Conservation (phyloP, 139 green algal species). For the Pycnococcus provasolii region DNA sequence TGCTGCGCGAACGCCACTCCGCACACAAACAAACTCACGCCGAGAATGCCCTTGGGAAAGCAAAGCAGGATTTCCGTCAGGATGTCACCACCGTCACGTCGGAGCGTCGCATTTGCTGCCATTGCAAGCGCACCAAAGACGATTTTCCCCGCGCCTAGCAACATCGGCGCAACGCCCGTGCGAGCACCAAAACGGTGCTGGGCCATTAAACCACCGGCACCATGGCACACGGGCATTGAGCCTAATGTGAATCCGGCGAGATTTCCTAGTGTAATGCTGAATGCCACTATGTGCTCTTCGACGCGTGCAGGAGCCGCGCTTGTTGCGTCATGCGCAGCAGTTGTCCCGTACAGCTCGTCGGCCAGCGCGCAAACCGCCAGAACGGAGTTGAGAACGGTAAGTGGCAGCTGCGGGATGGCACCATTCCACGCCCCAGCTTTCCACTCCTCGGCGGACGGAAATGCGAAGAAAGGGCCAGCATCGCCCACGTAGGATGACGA, state of each 20-base stretch:
- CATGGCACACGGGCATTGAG: slow-evolving; percentile 64
- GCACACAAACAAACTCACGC: no score
- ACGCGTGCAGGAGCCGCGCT: no score
- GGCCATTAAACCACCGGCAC: slow-evolving; percentile 59
- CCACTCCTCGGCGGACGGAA: slow-evolving; percentile 30
- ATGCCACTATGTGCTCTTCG: slow-evolving; percentile 29
- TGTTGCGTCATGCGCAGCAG: neutral
- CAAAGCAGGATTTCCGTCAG: no score
- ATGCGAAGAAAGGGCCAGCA: neutral
- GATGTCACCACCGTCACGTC: no score
- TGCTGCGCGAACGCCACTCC: no score
- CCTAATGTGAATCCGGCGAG: slow-evolving; percentile 58
- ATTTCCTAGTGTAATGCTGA: slow-evolving; percentile 61
- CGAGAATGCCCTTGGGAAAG: no score
- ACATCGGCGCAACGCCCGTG: slow-evolving; percentile 46
- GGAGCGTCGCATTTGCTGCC: no score
- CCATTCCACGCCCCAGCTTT: slow-evolving; percentile 1
- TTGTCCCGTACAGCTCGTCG: slow-evolving; percentile 41
- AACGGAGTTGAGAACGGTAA: slow-evolving; percentile 65
- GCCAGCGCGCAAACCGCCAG: slow-evolving; percentile 59
- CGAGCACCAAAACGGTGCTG: slow-evolving; percentile 56
- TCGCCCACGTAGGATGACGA: neutral
- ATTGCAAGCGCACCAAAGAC: slow-evolving; percentile 25
- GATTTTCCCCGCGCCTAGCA: slow-evolving; percentile 60
- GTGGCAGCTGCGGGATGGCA: slow-evolving; percentile 40